phyloP scores from a whole-genome alignment of 2,329 filamentous ascomycete genomes.

The Nemania serpens region DNA sequence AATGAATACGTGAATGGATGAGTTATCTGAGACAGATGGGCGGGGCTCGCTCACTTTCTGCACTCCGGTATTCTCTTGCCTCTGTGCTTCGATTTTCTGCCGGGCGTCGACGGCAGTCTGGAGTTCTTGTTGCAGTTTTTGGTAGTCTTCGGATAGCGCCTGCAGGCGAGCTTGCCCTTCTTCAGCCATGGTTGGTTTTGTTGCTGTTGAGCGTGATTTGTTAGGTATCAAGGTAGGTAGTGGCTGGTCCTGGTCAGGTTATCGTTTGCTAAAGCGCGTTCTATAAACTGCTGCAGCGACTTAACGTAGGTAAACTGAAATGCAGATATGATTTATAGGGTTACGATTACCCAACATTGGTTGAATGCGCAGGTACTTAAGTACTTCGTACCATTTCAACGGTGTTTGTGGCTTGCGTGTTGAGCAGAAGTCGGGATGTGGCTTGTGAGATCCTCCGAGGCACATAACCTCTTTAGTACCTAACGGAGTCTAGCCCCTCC shows the following conservation, averaged over 20 bases:
- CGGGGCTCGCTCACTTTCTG: conserved; percentile 64
- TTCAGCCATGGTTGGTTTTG: conserved; percentile 62
- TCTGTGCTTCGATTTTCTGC: conserved; percentile 92
- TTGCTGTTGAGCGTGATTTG: neutral
- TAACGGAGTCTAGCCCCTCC: conserved; percentile 17
- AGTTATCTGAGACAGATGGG: neutral
- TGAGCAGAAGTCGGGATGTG: too few species aligned
- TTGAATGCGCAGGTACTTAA: too few species aligned
- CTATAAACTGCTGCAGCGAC: too few species aligned
- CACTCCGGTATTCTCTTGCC: conserved; percentile 88
- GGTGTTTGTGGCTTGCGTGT: too few species aligned
- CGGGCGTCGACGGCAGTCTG: conserved; percentile 75
- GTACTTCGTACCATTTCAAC: too few species aligned
- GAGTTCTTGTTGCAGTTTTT: conserved; percentile 85
- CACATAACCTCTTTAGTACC: too few species aligned
- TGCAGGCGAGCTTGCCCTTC: conserved; percentile 79
- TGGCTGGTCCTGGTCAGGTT: neutral
- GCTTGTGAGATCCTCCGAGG: neutral
- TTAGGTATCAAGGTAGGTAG: neutral
- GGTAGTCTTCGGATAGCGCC: conserved; percentile 82
- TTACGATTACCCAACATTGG: too few species aligned
- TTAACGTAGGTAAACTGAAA: too few species aligned
- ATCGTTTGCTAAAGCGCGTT: neutral
- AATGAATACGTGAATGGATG: too few species aligned
- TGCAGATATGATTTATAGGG: too few species aligned